Evolutionary conservation across 2,329 filamentous ascomycete species (phyloP), one percentile per base, ranked within the genome.

Genomic region (Trichoderma endophyticum): DNA sequence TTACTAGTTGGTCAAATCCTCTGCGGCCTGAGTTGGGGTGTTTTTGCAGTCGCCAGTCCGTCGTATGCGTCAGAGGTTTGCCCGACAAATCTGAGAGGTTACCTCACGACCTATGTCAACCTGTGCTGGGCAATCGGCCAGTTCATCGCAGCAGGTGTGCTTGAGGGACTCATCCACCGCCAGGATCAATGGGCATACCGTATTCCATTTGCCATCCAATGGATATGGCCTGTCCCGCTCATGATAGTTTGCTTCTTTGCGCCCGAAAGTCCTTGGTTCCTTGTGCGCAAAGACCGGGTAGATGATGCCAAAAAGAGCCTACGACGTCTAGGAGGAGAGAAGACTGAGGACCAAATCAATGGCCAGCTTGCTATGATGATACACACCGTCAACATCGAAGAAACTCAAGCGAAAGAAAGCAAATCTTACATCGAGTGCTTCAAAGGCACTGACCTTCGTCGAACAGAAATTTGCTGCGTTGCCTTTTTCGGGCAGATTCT

Each of bases 381-480:
- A 6, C 80, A 84, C 32, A 86, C 84, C 1, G 81, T 84, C 68
- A 79, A 81, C 73, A 75, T 82, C 2, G 83, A 84, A 70, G 83
- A 84, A 68, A 73, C 79, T 61, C 74, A 78, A 18, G 76, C 81
- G 15, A 77, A 78, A 0, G 76, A 76, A 0, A 82, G 82, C 3
- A 81, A 80, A 0, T 80, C 77, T 0, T 86, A 86, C 67, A 71
- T 73, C 57, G 83, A 85, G 74, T 84, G 83, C 73, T 86, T 86
- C 76, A 80, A 79, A 26, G 81, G 81, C 18, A 77, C 80, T 6
- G 81, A 86, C 43, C 78, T 85, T 1, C 82, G 85, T 11, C 81
- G 87, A n/a, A 88, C 86, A 8, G 85, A 87, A 75, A 85, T 88
- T 32, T 85, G 86, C 2, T 82, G 70, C 15, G 21, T 68, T 3